Evolutionary conservation across 345 rosid genomes (phyloP).

Genomic region (Citrus trifoliata): DNA sequence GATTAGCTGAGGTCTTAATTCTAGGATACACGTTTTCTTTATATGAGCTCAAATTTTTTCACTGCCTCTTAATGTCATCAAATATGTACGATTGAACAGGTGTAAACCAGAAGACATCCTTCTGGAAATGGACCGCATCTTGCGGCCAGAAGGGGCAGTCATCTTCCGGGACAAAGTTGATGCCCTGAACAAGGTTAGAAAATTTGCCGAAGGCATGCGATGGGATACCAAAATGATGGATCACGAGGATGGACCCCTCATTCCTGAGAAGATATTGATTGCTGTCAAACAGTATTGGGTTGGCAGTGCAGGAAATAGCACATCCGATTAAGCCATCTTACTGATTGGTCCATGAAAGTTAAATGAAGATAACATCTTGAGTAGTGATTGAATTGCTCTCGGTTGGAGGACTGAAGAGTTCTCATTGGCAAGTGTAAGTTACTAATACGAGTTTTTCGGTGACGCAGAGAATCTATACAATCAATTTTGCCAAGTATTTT

Average conservation of each 20-base stretch:
- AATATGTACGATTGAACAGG: conserved; percentile 31
- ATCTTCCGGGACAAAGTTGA: conserved; percentile 83
- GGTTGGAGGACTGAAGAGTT: conserved; percentile 15
- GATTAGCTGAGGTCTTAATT: neutral
- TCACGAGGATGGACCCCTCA: conserved; percentile 97
- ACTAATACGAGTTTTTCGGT: neutral
- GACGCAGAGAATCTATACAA: neutral
- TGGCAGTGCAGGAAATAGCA: conserved; percentile 57
- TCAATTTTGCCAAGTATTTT: neutral
- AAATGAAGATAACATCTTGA: neutral
- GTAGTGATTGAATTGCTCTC: conserved; percentile 1
- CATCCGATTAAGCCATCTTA: conserved; percentile 27
- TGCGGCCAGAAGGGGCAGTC: conserved; percentile 87
- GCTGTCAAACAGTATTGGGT: conserved; percentile 91
- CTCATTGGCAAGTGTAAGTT: conserved; percentile 22
- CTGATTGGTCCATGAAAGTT: neutral
- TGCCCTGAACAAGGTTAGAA: conserved; percentile 68
- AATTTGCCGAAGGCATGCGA: conserved; percentile 73
- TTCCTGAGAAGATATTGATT: conserved; percentile 73
- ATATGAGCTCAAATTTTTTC: neutral
- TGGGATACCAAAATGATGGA: conserved; percentile 91
- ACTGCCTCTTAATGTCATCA: neutral
- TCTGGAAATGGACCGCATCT: conserved; percentile 83
- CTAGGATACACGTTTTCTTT: neutral
- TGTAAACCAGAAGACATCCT: conserved; percentile 85